A percentile compares a stretch with the other conserved stretches of the same genome.
phyloP scores from a whole-genome alignment of 768 basidiomycete genomes.

The Mycena olivaceomarginata region DNA sequence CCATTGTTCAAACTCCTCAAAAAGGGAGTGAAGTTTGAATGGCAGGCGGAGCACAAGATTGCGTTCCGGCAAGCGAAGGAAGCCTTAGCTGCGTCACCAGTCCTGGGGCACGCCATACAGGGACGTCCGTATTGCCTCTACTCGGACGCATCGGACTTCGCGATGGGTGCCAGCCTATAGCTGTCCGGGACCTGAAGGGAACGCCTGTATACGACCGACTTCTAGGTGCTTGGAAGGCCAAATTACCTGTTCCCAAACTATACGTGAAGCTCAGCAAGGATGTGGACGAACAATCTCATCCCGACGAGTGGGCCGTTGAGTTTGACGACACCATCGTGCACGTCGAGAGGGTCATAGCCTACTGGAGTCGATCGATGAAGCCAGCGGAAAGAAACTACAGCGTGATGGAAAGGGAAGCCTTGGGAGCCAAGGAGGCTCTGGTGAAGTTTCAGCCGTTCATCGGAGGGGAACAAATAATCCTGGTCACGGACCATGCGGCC shows the following conservation, averaged over 20 bases:
- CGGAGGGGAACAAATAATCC: too few relatives aligned
- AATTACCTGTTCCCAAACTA: constrained; percentile 34
- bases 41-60: constrained; percentile 43
- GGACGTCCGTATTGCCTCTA: too few relatives aligned
- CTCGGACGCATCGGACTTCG: neutral
- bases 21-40: constrained; percentile 37
- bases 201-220: constrained; percentile 26
- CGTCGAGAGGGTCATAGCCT: constrained; percentile 47
- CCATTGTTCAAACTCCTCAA: constrained; percentile 49
- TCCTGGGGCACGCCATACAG: constrained; percentile 42
- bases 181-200: constrained; percentile 33
- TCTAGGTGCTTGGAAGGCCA: constrained; percentile 17
- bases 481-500: too few relatives aligned
- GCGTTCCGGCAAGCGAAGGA: constrained; percentile 44
- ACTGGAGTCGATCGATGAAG: neutral
- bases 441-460: too few relatives aligned
- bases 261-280: neutral
- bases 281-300: neutral
- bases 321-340: constrained; percentile 43
- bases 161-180: constrained; percentile 31
- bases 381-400: neutral
- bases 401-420: neutral
- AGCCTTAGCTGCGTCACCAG: constrained; percentile 41
- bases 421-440: neutral
- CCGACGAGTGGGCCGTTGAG: neutral